Evolutionary conservation across 352 stramenopile species (phyloP).

Genomic region (Phytophthora parvispora): DNA sequence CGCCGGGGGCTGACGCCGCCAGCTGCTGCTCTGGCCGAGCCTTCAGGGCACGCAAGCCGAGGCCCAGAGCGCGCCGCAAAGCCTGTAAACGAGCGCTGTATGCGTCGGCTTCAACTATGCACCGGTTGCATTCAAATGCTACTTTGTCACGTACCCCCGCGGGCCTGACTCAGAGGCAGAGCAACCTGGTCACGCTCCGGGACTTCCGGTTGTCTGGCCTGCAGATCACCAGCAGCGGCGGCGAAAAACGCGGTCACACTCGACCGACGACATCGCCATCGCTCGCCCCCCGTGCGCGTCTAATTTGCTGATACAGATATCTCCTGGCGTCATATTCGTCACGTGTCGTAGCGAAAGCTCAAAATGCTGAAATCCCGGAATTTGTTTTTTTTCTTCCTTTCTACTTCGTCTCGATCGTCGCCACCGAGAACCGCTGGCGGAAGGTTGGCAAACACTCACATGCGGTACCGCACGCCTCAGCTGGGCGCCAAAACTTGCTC

Average conservation of each 20-base stretch:
- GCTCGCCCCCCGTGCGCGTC: not conserved
- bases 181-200: conserved; percentile 3
- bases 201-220: not conserved
- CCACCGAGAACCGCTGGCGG: not conserved
- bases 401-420: not conserved
- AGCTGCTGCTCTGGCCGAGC: conserved; percentile 20
- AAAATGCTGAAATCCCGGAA: too few relatives aligned
- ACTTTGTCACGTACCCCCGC: conserved; percentile 1
- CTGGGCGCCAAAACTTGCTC: not conserved
- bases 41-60: conserved; percentile 22
- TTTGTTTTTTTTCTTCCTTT: too few relatives aligned
- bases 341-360: too few relatives aligned
- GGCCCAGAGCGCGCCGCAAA: conserved; percentile 22
- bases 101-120: conserved; percentile 2
- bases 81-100: conserved; percentile 11
- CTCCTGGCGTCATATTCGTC: too few relatives aligned
- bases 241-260: conserved; percentile 1
- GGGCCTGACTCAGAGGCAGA: conserved; percentile 7
- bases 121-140: conserved; percentile 10
- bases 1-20: not conserved
- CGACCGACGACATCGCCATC: not conserved
- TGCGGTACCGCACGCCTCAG: not conserved
- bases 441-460: not conserved
- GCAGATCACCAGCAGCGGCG: conserved; percentile 9
- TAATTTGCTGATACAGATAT: too few relatives aligned